These are phyloP conservation scores for Coprinopsis strossmayeri DNA, from an alignment of 768 basidiomycete species.

Conservation along the genomic window DNA sequence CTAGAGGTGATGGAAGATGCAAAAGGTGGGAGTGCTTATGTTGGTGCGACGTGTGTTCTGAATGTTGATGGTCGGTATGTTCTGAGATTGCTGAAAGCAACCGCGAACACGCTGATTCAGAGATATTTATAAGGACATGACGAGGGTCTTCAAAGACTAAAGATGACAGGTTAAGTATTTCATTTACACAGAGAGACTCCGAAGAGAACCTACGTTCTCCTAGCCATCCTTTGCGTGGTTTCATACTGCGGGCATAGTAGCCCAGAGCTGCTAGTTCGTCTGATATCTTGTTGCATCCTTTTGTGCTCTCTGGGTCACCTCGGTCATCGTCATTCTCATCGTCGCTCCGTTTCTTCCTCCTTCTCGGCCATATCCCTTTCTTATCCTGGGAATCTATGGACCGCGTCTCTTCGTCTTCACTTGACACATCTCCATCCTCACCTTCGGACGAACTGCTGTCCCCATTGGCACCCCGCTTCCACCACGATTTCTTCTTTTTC, in stretches of 20 bases:
- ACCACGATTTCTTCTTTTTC: slow-evolving; percentile 2
- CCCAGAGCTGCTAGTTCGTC: slow-evolving; percentile 49
- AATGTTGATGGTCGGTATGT: slow-evolving; percentile 2
- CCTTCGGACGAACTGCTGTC: neutral
- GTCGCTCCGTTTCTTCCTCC: slow-evolving; percentile 7
- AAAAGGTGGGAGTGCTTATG: slow-evolving; percentile 7
- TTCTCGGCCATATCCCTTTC: slow-evolving; percentile 8
- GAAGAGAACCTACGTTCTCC: slow-evolving; percentile 23
- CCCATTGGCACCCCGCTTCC: slow-evolving; percentile 4
- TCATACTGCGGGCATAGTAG: slow-evolving; percentile 57
- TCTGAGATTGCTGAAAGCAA: slow-evolving; percentile 18
- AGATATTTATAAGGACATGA: slow-evolving; percentile 56
- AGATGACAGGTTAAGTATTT: neutral
- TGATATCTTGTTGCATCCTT: slow-evolving; percentile 29
- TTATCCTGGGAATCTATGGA: slow-evolving; percentile 1
- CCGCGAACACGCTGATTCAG: slow-evolving; percentile 39
- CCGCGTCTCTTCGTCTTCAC: slow-evolving; percentile 2
- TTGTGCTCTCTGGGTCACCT: slow-evolving; percentile 13
- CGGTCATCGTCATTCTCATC: slow-evolving; percentile 15
- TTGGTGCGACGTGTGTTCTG: neutral
- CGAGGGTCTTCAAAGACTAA: slow-evolving; percentile 34
- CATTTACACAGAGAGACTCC: neutral
- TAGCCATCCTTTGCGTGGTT: slow-evolving; percentile 49
- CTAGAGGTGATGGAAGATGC: slow-evolving; percentile 25
- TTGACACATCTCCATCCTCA: neutral